These are phyloP conservation scores for Erigeron canadensis DNA, from an alignment of 129 eudicot genomes.

Conservation along the genomic window DNA sequence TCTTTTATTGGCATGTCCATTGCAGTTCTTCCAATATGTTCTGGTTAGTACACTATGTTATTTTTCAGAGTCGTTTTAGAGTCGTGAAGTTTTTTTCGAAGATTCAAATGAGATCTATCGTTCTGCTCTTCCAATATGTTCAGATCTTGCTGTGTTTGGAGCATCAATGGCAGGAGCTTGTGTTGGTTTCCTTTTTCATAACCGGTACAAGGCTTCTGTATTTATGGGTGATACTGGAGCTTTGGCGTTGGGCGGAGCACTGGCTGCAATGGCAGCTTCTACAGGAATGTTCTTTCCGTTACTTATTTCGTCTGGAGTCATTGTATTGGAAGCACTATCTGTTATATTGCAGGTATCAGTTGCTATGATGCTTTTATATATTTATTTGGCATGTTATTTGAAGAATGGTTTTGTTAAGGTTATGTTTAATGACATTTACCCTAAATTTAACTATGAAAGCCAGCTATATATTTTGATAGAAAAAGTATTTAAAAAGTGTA, in stretches of 20 bases:
- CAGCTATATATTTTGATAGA: too few species aligned
- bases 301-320: conserved; percentile 70
- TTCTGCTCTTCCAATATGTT: neutral
- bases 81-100: too few species aligned
- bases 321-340: conserved; percentile 63
- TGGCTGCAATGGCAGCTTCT: conserved; percentile 96
- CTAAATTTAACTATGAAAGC: too few species aligned
- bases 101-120: too few species aligned
- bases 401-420: too few species aligned
- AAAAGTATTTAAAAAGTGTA: too few species aligned
- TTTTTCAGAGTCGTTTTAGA: too few species aligned
- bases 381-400: too few species aligned
- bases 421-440: too few species aligned
- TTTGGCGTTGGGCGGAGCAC: conserved; percentile 83
- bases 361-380: neutral
- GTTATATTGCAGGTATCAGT: conserved; percentile 66
- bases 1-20: conserved; percentile 94
- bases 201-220: conserved; percentile 87
- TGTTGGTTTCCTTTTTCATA: conserved; percentile 90
- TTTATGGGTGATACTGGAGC: conserved; percentile 91
- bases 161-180: conserved; percentile 99
- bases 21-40: conserved; percentile 93
- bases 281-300: conserved; percentile 94
- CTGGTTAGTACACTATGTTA: conserved; percentile 45
- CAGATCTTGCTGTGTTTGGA: conserved; percentile 93